A percentile compares a stretch with the other conserved stretches of the same genome.
Conservation (phyloP, 345 rosid species). For the Triadica sebifera region DNA sequence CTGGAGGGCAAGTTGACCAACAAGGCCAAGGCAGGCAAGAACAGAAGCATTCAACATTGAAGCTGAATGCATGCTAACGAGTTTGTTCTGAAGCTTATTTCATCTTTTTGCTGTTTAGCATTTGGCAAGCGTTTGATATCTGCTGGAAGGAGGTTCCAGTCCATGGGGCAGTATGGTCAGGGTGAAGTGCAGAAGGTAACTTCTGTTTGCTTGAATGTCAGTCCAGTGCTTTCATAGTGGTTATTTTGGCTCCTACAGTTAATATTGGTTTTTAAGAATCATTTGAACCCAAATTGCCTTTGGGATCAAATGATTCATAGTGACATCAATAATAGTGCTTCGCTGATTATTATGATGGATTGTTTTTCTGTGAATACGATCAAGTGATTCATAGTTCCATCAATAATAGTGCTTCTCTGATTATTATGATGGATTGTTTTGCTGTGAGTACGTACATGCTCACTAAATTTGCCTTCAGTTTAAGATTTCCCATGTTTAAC, state of each 20-base stretch:
- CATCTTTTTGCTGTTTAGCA: conserved; percentile 50
- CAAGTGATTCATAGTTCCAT: too few relatives aligned
- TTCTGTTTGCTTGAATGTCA: conserved; percentile 13
- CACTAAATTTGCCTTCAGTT: not conserved
- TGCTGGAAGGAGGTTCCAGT: conserved; percentile 80
- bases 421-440: too few relatives aligned
- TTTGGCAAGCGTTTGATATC: conserved; percentile 75
- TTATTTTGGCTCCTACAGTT: not conserved
- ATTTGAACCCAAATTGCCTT: too few relatives aligned
- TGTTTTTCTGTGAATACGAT: too few relatives aligned
- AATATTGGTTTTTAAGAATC: not conserved
- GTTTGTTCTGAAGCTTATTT: conserved; percentile 26
- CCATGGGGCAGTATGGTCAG: conserved; percentile 92
- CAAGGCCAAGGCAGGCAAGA: conserved; percentile 69
- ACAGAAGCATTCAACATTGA: conserved; percentile 23
- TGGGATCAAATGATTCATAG: not conserved
- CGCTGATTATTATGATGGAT: not conserved
- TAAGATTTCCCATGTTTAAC: not conserved
- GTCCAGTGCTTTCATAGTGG: conserved; percentile 19
- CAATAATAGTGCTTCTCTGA: too few relatives aligned
- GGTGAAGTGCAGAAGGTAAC: conserved; percentile 87
- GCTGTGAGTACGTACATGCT: not conserved
- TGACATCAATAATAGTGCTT: not conserved
- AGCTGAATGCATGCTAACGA: conserved; percentile 21
- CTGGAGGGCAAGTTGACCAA: conserved; percentile 51